phyloP scores from a whole-genome alignment of 805 yeast genomes.

The Wickerhamiella hasegawae region DNA sequence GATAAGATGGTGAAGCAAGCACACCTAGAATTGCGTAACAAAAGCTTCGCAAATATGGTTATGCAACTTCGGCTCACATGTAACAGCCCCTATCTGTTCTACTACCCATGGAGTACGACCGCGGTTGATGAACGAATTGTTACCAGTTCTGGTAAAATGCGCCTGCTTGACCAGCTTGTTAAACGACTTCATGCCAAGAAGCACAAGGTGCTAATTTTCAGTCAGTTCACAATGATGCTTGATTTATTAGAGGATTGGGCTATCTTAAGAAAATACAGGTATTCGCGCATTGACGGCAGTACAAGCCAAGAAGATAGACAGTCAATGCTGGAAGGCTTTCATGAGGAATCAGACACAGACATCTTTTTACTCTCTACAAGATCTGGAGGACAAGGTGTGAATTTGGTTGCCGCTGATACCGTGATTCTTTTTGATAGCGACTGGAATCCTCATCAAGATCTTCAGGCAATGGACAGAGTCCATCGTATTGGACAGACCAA shows the following conservation, averaged over 20 bases:
- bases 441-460: conserved; percentile 95
- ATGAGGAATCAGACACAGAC: conserved; percentile 20
- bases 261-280: conserved; percentile 28
- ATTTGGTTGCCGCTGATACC: conserved; percentile 73
- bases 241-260: conserved; percentile 71
- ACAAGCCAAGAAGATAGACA: conserved; percentile 52
- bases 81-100: conserved; percentile 71
- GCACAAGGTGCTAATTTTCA: conserved; percentile 68
- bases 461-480: conserved; percentile 91
- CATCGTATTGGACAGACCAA: conserved; percentile 83
- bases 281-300: conserved; percentile 64
- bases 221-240: conserved; percentile 75
- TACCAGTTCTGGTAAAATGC: conserved; percentile 57
- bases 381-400: conserved; percentile 90
- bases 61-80: conserved; percentile 80
- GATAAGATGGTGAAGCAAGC: conserved; percentile 13
- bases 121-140: conserved; percentile 28
- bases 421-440: conserved; percentile 84
- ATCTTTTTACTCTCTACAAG: conserved; percentile 75
- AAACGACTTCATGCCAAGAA: conserved; percentile 30
- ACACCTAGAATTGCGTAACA: conserved; percentile 29
- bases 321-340: conserved; percentile 40
- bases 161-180: conserved; percentile 47
- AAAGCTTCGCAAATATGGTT: conserved; percentile 46
- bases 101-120: conserved; percentile 53